Evolutionary conservation across 768 basidiomycete genomes (phyloP), one percentile per base, ranked within the genome.

Genomic region (Filobasidium floriforme): DNA sequence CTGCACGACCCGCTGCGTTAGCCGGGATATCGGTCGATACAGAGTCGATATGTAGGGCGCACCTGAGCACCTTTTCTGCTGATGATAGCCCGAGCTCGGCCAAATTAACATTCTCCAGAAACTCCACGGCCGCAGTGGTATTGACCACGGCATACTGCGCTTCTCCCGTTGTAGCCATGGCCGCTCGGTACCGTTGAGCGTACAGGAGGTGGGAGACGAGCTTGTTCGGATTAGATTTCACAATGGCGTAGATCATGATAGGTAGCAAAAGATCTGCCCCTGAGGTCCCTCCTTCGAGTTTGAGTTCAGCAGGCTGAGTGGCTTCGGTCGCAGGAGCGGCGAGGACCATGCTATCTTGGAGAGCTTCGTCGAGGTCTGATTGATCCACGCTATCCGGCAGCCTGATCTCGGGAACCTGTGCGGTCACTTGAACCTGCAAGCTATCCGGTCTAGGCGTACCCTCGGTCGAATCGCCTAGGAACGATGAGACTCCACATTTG

Each of bases 111-210:
- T 92, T 90, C 80, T 94, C 92, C 61, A 97, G 81, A 76, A 97
- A 99, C 75, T 97, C 93, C 0, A 89, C 90, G 6, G 94, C 92
- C 12, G 94, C 94, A 82, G 93, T 86, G 44, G 96, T 81, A 78
- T 96, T 98, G 76, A 97, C 89, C 46, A 94, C 83, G 66, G 92
- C 97, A 73, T 92, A 99, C 59, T 86, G 87, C 72, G 90, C 89
- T 73, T 97, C 92, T 1, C 92, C 92, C 82, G 41, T 86, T 51
- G 80, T 67, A 59, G 79, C 77, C n/a, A 79, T 75, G 6, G 80
- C 77, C 82, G 80, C 83, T 83, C 66, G 87, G 79, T 68, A 93
- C 40, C 83, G 79, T 43, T 82, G 81, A 37, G 81, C 75, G 71
- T 79, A 83, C 62, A 80, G 75, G 74, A 80, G 87, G 83, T 71